Conservation (phyloP, 495 filamentous ascomycete species). For the Aspergillus haitiensis region DNA sequence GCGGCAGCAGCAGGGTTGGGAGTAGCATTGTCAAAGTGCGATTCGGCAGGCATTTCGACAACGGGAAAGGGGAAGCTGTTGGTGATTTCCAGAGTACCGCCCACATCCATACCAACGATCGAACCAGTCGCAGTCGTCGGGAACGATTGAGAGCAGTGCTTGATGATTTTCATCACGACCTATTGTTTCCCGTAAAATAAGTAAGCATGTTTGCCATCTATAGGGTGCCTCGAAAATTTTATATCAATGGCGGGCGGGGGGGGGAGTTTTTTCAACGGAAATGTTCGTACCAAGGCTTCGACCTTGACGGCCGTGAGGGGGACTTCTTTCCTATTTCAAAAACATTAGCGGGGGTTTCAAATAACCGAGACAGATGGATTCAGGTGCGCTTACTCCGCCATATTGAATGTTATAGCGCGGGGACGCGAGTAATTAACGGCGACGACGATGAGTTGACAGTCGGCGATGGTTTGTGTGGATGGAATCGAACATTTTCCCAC, state of each 20-base stretch:
- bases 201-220: conserved; percentile 8
- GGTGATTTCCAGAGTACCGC: conserved; percentile 81
- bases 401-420: conserved; percentile 37
- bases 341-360: conserved; percentile 19
- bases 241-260: conserved; percentile 34
- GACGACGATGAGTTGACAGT: conserved; percentile 32
- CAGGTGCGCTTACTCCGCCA: conserved; percentile 44
- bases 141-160: conserved; percentile 83
- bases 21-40: conserved; percentile 74
- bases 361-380: neutral
- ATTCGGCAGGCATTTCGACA: conserved; percentile 70
- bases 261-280: conserved; percentile 34
- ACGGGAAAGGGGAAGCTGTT: conserved; percentile 95
- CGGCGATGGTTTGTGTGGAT: conserved; percentile 49
- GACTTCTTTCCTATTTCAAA: conserved; percentile 51
- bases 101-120: conserved; percentile 88
- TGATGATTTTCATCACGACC: conserved; percentile 97
- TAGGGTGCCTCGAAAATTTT: conserved; percentile 14
- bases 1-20: conserved; percentile 82
- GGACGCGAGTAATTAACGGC: conserved; percentile 23
- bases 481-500: conserved; percentile 36
- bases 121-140: conserved; percentile 88
- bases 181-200: conserved; percentile 31
- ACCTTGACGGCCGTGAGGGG: conserved; percentile 79
- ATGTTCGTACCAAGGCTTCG: conserved; percentile 68